A percentile compares a stretch with the other conserved stretches of the same genome.
These are phyloP conservation scores for Wickerhamomyces strasburgensis DNA, from an alignment of 805 yeast genomes.

Conservation along the genomic window DNA sequence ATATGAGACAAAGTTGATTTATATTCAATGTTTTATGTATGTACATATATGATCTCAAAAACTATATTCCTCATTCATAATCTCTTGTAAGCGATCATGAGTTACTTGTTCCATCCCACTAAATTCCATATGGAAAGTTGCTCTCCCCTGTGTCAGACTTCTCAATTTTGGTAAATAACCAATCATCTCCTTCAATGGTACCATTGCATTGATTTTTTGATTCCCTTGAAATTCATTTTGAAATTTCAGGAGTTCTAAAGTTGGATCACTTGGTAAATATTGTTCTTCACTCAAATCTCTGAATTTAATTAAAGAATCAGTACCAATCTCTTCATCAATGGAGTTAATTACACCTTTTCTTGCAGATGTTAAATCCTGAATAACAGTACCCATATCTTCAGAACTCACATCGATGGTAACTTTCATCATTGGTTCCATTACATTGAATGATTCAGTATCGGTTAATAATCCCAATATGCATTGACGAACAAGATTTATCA, in stretches of 20 bases:
- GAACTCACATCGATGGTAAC: constrained; percentile 63
- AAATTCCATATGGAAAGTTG: constrained; percentile 74
- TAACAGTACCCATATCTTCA: constrained; percentile 72
- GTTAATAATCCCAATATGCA: constrained; percentile 38
- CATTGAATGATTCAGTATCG: constrained; percentile 33
- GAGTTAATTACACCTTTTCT: constrained; percentile 71
- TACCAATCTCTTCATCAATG: constrained; percentile 56
- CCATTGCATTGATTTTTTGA: constrained; percentile 67
- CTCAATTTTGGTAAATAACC: constrained; percentile 78
- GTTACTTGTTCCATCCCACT: constrained; percentile 66
- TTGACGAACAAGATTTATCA: constrained; percentile 43
- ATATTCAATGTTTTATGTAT: no score
- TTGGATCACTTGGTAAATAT: constrained; percentile 76
- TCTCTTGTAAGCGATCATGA: constrained; percentile 41
- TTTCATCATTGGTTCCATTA: constrained; percentile 87
- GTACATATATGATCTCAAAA: no score
- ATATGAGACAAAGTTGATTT: no score
- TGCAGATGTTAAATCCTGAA: constrained; percentile 76
- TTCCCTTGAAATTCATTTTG: constrained; percentile 20
- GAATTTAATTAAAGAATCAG: constrained; percentile 41
- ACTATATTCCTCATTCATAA: constrained; percentile 22
- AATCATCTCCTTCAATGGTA: constrained; percentile 85
- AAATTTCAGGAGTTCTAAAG: constrained; percentile 32
- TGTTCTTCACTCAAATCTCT: constrained; percentile 53
- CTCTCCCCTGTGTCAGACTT: constrained; percentile 86